A percentile compares a stretch with the other conserved stretches of the same genome.
These are phyloP conservation scores for Colletotrichum eremochloae DNA, from an alignment of 2,329 filamentous ascomycete genomes.

Conservation along the genomic window DNA sequence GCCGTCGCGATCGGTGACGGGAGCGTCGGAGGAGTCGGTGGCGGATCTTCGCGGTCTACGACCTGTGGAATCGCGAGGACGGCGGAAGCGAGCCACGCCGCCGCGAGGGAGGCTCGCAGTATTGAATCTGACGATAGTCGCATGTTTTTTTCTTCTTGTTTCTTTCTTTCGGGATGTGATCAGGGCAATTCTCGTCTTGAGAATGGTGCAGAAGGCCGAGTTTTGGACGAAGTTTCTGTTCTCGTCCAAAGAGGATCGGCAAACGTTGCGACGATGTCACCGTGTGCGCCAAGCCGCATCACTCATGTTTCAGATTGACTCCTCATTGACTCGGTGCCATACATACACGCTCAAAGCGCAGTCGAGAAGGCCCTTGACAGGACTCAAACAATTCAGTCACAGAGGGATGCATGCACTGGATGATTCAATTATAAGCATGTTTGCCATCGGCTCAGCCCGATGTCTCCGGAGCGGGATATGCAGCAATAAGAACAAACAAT, in stretches of 20 bases:
- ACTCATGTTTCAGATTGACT: conserved; percentile 31
- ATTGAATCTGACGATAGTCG: conserved; percentile 18
- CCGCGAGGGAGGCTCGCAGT: conserved; percentile 6
- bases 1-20: conserved; percentile 27
- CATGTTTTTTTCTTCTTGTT: conserved; percentile 5
- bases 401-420: too few species aligned
- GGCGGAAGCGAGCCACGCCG: conserved; percentile 26
- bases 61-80: conserved; percentile 24
- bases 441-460: background rate
- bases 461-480: conserved; percentile 1
- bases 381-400: background rate
- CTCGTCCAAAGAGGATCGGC: background rate
- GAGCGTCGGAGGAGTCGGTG: conserved; percentile 2
- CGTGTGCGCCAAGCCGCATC: conserved; percentile 33
- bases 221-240: background rate
- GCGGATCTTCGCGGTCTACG: conserved; percentile 33
- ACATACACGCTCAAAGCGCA: conserved; percentile 18
- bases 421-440: conserved; percentile 14
- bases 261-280: background rate
- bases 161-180: too few species aligned
- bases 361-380: background rate
- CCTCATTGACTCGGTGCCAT: conserved; percentile 13
- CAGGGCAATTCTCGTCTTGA: too few species aligned
- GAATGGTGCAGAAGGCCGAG: background rate
- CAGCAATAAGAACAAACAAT: conserved; percentile 8